phyloP scores from a whole-genome alignment of 805 yeast species.

The Wickerhamomyces hampshirensis region DNA sequence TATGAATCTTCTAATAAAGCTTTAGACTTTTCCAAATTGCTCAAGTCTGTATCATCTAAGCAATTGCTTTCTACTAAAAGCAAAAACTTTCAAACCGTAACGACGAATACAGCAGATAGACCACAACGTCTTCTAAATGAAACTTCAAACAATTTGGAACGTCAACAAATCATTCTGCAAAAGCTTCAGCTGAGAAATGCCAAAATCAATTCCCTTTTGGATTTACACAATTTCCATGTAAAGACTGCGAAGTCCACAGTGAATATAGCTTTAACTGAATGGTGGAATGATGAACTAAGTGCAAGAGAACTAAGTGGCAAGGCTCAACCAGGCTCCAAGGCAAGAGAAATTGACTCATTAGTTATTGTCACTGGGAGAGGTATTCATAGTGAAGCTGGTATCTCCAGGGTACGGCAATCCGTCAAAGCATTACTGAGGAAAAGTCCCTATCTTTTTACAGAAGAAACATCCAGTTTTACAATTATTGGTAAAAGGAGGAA shows the following conservation, averaged over 20 bases:
- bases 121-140: no score
- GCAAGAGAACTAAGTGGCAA: constrained; percentile 39
- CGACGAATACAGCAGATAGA: no score
- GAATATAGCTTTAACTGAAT: constrained; percentile 33
- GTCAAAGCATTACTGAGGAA: constrained; percentile 36
- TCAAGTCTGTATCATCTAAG: not conserved
- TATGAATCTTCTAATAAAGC: constrained; percentile 10
- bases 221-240: constrained; percentile 53
- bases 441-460: constrained; percentile 40
- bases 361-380: constrained; percentile 66
- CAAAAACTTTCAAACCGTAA: no score
- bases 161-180: constrained; percentile 7
- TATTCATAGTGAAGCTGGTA: constrained; percentile 57
- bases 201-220: constrained; percentile 30
- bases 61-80: no score
- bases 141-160: constrained; percentile 2
- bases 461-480: constrained; percentile 37
- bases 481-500: constrained; percentile 36
- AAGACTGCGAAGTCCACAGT: constrained; percentile 40
- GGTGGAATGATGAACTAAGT: constrained; percentile 61
- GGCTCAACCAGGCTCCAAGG: constrained; percentile 31
- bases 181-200: constrained; percentile 16
- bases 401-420: constrained; percentile 40
- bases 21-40: constrained; percentile 3
- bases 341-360: constrained; percentile 38